Conservation (phyloP, 176 grass and related monocot species). For the Cocos nucifera region DNA sequence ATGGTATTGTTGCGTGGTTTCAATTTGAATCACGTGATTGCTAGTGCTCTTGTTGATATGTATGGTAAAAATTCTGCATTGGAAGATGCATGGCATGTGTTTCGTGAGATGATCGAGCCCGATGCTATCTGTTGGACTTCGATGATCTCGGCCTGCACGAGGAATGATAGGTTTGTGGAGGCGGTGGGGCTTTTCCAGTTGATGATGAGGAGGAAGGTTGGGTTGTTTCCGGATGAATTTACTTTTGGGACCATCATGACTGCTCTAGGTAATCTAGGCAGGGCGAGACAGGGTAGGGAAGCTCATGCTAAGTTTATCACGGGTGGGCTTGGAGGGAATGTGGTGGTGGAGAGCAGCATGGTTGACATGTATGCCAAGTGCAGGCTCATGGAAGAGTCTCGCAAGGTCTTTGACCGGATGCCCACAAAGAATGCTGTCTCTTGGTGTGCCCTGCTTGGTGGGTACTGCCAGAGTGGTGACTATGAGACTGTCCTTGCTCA, state of each 20-base stretch:
- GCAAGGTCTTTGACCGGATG: conserved; percentile 70
- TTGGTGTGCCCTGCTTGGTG: conserved; percentile 61
- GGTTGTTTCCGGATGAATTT: conserved; percentile 33
- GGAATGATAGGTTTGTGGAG: conserved; percentile 52
- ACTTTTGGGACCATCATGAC: conserved; percentile 71
- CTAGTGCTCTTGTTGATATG: conserved; percentile 59
- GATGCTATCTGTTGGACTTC: conserved; percentile 77
- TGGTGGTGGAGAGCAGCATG: conserved; percentile 77
- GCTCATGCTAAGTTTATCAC: conserved; percentile 41
- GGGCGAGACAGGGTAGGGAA: conserved; percentile 45
- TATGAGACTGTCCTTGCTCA: conserved; percentile 37
- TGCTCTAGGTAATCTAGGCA: conserved; percentile 46
- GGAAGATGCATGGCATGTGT: conserved; percentile 37
- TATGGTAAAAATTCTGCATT: conserved; percentile 35
- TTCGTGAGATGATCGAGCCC: conserved; percentile 57
- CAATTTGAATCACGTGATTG: conserved; percentile 39
- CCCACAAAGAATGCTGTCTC: conserved; percentile 50
- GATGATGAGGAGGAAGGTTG: conserved; percentile 27
- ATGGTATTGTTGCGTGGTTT: conserved; percentile 42
- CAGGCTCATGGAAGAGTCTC: conserved; percentile 38
- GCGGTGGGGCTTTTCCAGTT: conserved; percentile 34
- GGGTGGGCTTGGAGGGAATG: conserved; percentile 52
- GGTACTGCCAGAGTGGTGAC: conserved; percentile 53
- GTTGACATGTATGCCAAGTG: conserved; percentile 88
- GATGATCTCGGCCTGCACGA: conserved; percentile 54